Percentiles rank a stretch among this genome's conserved stretches.
phyloP scores from a whole-genome alignment of 2,329 filamentous ascomycete species.

The Hypoxylon sp. region DNA sequence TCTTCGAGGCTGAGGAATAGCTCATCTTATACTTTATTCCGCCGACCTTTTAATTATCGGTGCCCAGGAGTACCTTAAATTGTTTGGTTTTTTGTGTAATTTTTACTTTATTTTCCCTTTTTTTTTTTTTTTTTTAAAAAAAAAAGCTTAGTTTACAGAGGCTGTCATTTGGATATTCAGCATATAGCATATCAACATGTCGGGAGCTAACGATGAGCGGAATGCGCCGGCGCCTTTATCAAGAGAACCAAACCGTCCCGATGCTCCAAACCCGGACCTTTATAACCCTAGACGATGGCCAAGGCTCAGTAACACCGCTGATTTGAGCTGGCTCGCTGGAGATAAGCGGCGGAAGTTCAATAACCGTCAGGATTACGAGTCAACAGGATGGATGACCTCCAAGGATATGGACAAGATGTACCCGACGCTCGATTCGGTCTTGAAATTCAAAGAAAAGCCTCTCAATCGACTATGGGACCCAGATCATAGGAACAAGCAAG shows the following conservation, averaged over 20 bases:
- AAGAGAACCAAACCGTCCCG: conserved; percentile 23
- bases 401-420: conserved; percentile 37
- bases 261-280: conserved; percentile 16
- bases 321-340: too few species aligned
- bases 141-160: neutral
- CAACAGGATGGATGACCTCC: conserved; percentile 45
- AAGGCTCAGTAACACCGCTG: neutral
- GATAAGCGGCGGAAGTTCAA: neutral
- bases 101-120: too few species aligned
- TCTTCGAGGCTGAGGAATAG: neutral
- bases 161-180: neutral
- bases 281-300: conserved; percentile 43
- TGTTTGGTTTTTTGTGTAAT: neutral
- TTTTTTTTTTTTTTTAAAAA: too few species aligned
- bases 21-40: conserved; percentile 13
- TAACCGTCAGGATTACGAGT: conserved; percentile 21
- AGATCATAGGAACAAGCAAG: conserved; percentile 27
- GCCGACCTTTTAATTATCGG: conserved; percentile 8
- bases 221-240: neutral
- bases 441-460: conserved; percentile 6
- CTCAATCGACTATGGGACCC: conserved; percentile 42
- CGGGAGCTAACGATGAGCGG: neutral
- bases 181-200: conserved; percentile 14
- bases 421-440: conserved; percentile 25
- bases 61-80: neutral